Evolutionary conservation across 805 yeast species (phyloP).

Genomic region (Cyberlindnera petersonii): DNA sequence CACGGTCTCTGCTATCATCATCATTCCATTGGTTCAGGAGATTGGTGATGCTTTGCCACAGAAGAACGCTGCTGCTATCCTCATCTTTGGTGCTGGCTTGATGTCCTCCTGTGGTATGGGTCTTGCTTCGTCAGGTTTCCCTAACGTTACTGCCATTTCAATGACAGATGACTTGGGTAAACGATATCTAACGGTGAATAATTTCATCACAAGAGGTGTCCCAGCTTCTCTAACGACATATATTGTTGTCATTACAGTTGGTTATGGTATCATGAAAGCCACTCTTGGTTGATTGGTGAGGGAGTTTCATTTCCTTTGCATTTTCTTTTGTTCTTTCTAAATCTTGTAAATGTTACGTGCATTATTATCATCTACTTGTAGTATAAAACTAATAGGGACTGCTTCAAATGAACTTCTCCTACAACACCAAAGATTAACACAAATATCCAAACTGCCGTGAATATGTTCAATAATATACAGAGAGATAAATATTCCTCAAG

Average conservation of each 20-base stretch:
- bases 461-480: background rate
- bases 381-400: no score
- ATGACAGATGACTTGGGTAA: conserved; percentile 90
- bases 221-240: conserved; percentile 81
- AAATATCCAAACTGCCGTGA: no score
- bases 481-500: no score
- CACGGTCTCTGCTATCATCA: conserved; percentile 92
- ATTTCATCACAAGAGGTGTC: conserved; percentile 86
- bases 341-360: no score
- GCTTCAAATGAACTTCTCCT: no score
- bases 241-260: conserved; percentile 66
- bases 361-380: no score
- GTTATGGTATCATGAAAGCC: conserved; percentile 66
- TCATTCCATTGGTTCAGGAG: conserved; percentile 84
- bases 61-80: conserved; percentile 58
- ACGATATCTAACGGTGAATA: conserved; percentile 75
- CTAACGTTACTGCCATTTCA: conserved; percentile 96
- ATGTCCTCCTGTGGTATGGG: conserved; percentile 96
- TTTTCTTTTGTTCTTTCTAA: no score
- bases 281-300: conserved; percentile 5
- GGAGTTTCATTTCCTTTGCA: background rate
- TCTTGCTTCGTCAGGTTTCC: conserved; percentile 94
- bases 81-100: conserved; percentile 47
- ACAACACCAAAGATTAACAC: no score
- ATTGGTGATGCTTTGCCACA: conserved; percentile 68